These are phyloP conservation scores for Hypoxylon sp. DNA, from an alignment of 2,329 filamentous ascomycete species.

Conservation along the genomic window DNA sequence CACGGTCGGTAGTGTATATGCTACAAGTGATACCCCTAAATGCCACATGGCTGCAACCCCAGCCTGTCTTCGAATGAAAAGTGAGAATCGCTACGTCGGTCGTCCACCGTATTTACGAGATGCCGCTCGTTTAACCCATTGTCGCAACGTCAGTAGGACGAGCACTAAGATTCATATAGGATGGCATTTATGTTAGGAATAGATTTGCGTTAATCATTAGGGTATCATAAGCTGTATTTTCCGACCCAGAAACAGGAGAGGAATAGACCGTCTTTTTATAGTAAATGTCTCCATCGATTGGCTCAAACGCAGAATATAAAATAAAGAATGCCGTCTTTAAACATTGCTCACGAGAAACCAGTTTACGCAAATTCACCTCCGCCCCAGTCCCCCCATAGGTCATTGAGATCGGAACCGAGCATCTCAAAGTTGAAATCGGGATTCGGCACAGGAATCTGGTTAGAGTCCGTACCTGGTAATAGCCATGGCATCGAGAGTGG, in stretches of 20 bases:
- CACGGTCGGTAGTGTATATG: too few species aligned
- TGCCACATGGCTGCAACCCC: conserved; percentile 1
- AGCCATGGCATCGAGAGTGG: conserved; percentile 55
- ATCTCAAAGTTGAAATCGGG: conserved; percentile 69
- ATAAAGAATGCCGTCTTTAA: background rate
- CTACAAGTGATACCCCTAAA: background rate
- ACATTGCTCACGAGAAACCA: background rate
- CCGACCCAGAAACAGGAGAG: background rate
- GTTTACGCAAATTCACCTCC: conserved; percentile 44
- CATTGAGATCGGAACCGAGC: conserved; percentile 68
- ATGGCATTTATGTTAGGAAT: conserved; percentile 1
- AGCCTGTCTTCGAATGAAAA: background rate
- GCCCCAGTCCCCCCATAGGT: conserved; percentile 66
- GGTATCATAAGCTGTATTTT: conserved; percentile 38
- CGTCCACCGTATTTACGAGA: background rate
- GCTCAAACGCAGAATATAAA: background rate
- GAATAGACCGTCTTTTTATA: background rate
- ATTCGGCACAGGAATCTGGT: conserved; percentile 60
- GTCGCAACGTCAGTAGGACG: background rate
- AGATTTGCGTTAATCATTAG: conserved; percentile 13
- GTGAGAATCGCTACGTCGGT: background rate
- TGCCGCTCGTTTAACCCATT: background rate
- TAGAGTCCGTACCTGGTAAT: conserved; percentile 51
- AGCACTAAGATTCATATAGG: background rate
- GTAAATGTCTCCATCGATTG: conserved; percentile 3